Base-by-base conservation (phyloP, 495 filamentous ascomycete species). In the Neurospora sp. region DNA sequence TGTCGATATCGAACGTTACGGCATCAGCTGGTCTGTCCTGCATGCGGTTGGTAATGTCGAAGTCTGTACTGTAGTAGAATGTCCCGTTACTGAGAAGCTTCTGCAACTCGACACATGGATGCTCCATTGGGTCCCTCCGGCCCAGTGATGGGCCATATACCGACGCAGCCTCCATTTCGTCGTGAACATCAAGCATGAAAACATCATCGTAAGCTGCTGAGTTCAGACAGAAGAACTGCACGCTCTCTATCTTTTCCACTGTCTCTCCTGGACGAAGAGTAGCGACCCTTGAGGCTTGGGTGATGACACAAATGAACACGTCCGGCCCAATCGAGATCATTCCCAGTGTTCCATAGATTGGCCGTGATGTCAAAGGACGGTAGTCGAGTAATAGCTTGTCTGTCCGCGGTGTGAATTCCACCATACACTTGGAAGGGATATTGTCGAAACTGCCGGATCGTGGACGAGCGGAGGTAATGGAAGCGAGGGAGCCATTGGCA, bases 11-110 rank as follows among this genome's bases (percentile, higher is more conserved):
- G 74, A 96, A 94, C 20, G 88, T 85, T 22, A 88, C 76, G 37
- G 80, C 79, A 73, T 91, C 85, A 78, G 87, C 82, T 68, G 84
- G 83, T 74, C 95, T 91, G 76, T 97, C 91, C 82, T 99, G 96
- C 75, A 98, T 84, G 74, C 96, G 88, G 81, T 95, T 95, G 35
- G 96, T 98, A 27, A 99, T 87, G 80, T 98, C 94, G 79, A 99
- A 99, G 82, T 98, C 93, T 39, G 93, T 90, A 77, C 95, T 98
- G 81, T 97, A 99, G 80, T 98, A 98, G 79, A 99, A 99, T 14
- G 91, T 97, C n/a, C 96, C 94, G 82, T 96, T 92, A 74, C 93
- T 90, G 27, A 99, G 85, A 10, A 99, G 87, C 85, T 97, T 98
- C 79, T 94, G 94, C 69, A 99, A 76, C 45, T 94, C 93, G 70